phyloP scores from a whole-genome alignment of 1,139 yeast genomes.

The Candida freyschussii region DNA sequence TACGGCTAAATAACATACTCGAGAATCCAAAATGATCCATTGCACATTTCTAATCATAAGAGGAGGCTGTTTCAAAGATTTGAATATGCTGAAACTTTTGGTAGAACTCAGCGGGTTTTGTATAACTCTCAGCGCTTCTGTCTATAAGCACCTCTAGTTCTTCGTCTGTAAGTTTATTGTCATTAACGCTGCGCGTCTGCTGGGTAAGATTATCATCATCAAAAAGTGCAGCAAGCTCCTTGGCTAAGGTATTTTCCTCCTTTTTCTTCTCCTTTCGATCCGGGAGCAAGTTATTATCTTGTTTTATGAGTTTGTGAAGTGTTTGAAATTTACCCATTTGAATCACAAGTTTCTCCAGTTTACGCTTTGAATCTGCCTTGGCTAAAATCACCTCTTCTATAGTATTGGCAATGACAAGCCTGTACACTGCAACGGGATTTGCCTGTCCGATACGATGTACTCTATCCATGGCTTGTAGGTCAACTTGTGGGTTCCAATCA shows the following conservation, averaged over 20 bases:
- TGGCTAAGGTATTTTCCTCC: conserved; percentile 16
- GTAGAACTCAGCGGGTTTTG: conserved; percentile 17
- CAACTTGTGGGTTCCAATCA: conserved; percentile 98
- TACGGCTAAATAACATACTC: too few relatives aligned
- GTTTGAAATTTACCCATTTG: conserved; percentile 77
- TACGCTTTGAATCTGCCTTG: conserved; percentile 73
- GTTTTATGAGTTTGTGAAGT: conserved; percentile 33
- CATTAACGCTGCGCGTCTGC: conserved; percentile 3
- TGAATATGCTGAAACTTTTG: conserved; percentile 39
- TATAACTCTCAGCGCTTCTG: conserved; percentile 40
- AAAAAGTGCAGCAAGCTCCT: conserved; percentile 17
- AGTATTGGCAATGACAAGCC: conserved; percentile 72
- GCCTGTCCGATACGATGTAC: conserved; percentile 91
- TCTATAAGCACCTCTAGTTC: conserved; percentile 49
- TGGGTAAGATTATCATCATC: conserved; percentile 16
- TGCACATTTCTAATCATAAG: conserved; percentile 3
- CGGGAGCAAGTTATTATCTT: conserved; percentile 10
- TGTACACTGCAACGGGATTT: conserved; percentile 73
- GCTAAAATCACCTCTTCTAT: conserved; percentile 78
- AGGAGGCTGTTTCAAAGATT: conserved; percentile 42
- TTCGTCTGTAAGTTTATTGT: conserved; percentile 13
- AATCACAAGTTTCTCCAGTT: conserved; percentile 75
- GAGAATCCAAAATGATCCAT: too few relatives aligned
- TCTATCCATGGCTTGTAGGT: conserved; percentile 92
- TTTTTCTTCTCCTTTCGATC: conserved; percentile 4